Evolutionary conservation across 1,284 basidiomycete genomes (phyloP).

Genomic region (Porogramme epimiltina): DNA sequence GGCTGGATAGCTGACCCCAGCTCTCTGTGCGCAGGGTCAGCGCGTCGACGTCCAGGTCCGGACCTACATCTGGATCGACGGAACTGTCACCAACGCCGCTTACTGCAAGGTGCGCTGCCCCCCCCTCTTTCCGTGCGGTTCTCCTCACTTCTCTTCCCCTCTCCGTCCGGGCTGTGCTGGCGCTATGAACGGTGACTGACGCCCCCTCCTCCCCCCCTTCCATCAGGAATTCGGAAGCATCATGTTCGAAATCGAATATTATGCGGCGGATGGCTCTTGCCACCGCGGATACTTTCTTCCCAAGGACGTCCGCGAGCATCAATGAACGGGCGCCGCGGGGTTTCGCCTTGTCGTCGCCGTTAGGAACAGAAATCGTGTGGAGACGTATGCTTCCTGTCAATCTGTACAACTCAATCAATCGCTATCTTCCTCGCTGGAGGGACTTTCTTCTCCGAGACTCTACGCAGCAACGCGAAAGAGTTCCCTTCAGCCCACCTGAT

Average conservation of each 20-base stretch:
- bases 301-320: constrained; percentile 8
- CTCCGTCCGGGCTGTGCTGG: background rate
- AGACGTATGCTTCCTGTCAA: too few species aligned
- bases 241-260: constrained; percentile 12
- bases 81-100: constrained; percentile 24
- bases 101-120: constrained; percentile 8
- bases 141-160: background rate
- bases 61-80: constrained; percentile 37
- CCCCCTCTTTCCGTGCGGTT: too few species aligned
- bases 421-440: too few species aligned
- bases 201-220: background rate
- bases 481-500: too few species aligned
- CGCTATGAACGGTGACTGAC: too few species aligned
- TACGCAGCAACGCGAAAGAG: too few species aligned
- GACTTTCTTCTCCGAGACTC: too few species aligned
- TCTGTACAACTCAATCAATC: too few species aligned
- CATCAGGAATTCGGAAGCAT: constrained; percentile 2
- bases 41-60: constrained; percentile 41
- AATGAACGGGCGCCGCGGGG: background rate
- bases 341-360: too few species aligned
- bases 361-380: too few species aligned
- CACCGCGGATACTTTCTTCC: constrained; percentile 5
- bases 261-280: constrained; percentile 7
- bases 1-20: too few species aligned
- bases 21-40: constrained; percentile 36